Evolutionary conservation across 306 rosid species (phyloP).

Genomic region (Inga laurina): DNA sequence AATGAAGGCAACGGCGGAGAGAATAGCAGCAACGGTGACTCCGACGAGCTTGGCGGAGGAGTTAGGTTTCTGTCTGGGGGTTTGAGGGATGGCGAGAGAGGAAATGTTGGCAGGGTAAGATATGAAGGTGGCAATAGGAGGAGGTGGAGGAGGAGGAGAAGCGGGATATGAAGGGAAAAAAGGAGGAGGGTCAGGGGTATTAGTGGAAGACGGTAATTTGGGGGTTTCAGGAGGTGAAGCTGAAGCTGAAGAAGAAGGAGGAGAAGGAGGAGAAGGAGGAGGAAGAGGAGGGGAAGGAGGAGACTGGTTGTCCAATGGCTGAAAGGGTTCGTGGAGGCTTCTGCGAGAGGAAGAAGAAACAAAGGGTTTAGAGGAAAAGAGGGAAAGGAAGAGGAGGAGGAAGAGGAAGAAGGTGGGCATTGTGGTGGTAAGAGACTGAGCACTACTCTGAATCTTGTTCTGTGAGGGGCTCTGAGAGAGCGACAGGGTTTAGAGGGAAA

Average conservation of each 20-base stretch:
- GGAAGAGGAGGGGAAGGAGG: conserved; percentile 37
- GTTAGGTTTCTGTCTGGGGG: conserved; percentile 39
- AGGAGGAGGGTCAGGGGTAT: conserved; percentile 52
- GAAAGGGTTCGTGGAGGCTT: conserved; percentile 68
- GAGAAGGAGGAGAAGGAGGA: conserved; percentile 25
- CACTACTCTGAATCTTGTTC: neutral
- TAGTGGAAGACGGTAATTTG: conserved; percentile 63
- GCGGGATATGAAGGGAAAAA: conserved; percentile 81
- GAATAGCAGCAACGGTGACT: conserved; percentile 49
- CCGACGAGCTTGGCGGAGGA: conserved; percentile 49
- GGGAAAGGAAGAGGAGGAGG: conserved; percentile 34
- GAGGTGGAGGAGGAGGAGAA: conserved; percentile 73
- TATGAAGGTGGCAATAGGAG: conserved; percentile 65
- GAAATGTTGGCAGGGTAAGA: conserved; percentile 94
- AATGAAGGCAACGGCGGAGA: conserved; percentile 37
- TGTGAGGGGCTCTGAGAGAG: neutral
- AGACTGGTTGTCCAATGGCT: conserved; percentile 41
- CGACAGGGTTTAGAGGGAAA: neutral
- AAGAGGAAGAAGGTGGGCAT: conserved; percentile 48
- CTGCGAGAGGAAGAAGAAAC: conserved; percentile 39
- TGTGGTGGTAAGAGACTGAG: neutral
- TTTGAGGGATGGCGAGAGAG: conserved; percentile 70
- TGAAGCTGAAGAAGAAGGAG: neutral
- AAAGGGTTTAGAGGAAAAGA: neutral
- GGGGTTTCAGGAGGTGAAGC: conserved; percentile 37